Conservation (phyloP, 257 asterid genomes). For the Plantago ovata region DNA sequence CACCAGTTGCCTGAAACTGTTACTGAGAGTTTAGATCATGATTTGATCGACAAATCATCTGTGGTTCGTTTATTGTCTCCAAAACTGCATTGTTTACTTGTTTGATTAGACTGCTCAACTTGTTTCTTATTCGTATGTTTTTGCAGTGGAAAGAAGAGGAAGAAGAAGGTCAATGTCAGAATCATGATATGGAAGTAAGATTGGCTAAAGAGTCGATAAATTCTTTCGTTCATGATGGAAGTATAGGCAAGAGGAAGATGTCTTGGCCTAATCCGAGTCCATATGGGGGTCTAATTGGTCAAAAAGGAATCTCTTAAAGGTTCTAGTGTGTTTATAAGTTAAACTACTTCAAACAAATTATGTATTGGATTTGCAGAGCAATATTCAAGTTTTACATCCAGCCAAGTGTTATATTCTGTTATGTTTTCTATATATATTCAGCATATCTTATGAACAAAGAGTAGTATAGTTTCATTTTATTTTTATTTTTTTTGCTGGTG, state of each 20-base stretch:
- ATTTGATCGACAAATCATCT: constrained; percentile 3
- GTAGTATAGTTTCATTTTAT: too few species aligned
- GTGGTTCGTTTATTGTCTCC: constrained; percentile 17
- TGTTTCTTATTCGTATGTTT: background rate
- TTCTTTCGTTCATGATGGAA: constrained; percentile 10
- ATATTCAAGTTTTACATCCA: too few species aligned
- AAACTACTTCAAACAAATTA: too few species aligned
- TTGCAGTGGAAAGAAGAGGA: constrained; percentile 26
- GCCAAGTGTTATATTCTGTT: too few species aligned
- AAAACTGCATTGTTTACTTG: background rate
- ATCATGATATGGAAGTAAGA: constrained; percentile 9
- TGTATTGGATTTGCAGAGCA: too few species aligned
- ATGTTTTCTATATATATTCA: too few species aligned
- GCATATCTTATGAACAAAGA: too few species aligned
- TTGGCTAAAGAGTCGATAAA: constrained; percentile 15
- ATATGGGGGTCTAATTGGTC: constrained; percentile 24
- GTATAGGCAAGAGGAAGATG: constrained; percentile 28
- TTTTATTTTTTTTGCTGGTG: too few species aligned
- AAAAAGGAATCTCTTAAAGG: background rate
- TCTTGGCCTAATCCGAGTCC: constrained; percentile 29
- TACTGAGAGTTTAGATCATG: constrained; percentile 14
- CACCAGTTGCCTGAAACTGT: constrained; percentile 10
- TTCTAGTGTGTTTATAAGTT: background rate
- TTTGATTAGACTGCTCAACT: constrained; percentile 1
- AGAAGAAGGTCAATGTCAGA: background rate